These are phyloP conservation scores for Phytophthora brassicae DNA, from an alignment of 352 stramenopile genomes.

Conservation along the genomic window DNA sequence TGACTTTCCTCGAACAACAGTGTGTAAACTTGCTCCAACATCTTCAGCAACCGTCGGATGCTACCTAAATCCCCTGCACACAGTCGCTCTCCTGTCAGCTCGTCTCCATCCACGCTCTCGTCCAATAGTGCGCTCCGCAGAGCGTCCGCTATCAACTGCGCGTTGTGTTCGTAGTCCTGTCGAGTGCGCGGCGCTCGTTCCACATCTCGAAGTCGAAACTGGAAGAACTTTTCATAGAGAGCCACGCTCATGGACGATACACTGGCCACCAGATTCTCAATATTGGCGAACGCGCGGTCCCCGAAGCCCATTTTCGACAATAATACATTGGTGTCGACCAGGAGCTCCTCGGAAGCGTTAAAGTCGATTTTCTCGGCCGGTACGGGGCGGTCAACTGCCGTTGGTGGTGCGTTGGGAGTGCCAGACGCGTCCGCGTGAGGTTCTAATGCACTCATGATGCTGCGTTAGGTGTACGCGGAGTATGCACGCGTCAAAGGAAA, in stretches of 20 bases:
- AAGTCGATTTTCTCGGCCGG: slow-evolving; percentile 11
- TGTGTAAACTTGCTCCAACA: slow-evolving; percentile 61
- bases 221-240: slow-evolving; percentile 91
- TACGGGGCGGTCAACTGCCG: slow-evolving; percentile 1
- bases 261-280: slow-evolving; percentile 81
- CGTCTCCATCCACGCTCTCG: slow-evolving; percentile 36
- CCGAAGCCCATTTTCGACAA: slow-evolving; percentile 79
- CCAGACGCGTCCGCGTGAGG: slow-evolving; percentile 1
- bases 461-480: neutral
- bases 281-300: slow-evolving; percentile 70
- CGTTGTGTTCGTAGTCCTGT: slow-evolving; percentile 87
- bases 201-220: slow-evolving; percentile 74
- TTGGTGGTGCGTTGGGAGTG: slow-evolving; percentile 5
- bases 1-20: slow-evolving; percentile 52
- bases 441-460: slow-evolving; percentile 10
- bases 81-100: slow-evolving; percentile 58
- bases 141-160: slow-evolving; percentile 83
- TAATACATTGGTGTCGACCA: slow-evolving; percentile 71
- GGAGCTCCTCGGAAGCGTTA: slow-evolving; percentile 15
- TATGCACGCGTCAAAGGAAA: slow-evolving; percentile 4
- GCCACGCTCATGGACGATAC: slow-evolving; percentile 92
- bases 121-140: slow-evolving; percentile 71
- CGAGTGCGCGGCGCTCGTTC: slow-evolving; percentile 57
- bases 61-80: slow-evolving; percentile 55
- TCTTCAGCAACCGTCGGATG: slow-evolving; percentile 51